Conservation (phyloP, 23 red algal species). For the Rhodosorus marinus region DNA sequence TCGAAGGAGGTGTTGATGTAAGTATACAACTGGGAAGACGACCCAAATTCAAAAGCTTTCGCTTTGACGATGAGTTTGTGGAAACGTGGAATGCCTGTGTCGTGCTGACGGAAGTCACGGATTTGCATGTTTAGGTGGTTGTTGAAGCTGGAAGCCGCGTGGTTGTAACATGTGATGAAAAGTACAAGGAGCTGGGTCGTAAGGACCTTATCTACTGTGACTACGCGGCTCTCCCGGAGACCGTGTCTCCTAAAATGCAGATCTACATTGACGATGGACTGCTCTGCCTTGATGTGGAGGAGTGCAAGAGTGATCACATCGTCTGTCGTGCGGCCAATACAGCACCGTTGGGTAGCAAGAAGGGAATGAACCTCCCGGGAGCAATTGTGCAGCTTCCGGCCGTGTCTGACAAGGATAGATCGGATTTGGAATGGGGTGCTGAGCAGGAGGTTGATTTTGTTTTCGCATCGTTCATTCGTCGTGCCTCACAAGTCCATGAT, state of each 20-base stretch:
- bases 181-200: not conserved
- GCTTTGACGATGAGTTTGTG: too few relatives aligned
- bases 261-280: slow-evolving; percentile 91
- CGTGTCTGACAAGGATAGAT: slow-evolving; percentile 77
- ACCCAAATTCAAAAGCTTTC: too few relatives aligned
- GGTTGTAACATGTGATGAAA: not conserved
- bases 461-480: slow-evolving; percentile 67
- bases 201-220: not conserved
- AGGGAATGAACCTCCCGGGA: slow-evolving; percentile 79
- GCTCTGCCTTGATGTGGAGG: slow-evolving; percentile 27
- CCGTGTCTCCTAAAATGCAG: slow-evolving; percentile 30
- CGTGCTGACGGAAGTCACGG: too few relatives aligned
- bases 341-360: slow-evolving; percentile 45
- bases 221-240: slow-evolving; percentile 17
- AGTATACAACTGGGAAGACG: too few relatives aligned
- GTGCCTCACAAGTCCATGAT: slow-evolving; percentile 40
- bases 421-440: slow-evolving; percentile 69
- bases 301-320: slow-evolving; percentile 19
- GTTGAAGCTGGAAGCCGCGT: not conserved
- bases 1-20: slow-evolving; percentile 7
- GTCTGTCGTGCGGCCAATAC: slow-evolving; percentile 65
- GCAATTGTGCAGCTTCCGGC: slow-evolving; percentile 65
- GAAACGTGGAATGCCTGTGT: too few relatives aligned
- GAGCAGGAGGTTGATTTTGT: slow-evolving; percentile 87
- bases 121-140: too few relatives aligned